Evolutionary conservation across 2,329 filamentous ascomycete species (phyloP).

Genomic region (Neurospora crassa): DNA sequence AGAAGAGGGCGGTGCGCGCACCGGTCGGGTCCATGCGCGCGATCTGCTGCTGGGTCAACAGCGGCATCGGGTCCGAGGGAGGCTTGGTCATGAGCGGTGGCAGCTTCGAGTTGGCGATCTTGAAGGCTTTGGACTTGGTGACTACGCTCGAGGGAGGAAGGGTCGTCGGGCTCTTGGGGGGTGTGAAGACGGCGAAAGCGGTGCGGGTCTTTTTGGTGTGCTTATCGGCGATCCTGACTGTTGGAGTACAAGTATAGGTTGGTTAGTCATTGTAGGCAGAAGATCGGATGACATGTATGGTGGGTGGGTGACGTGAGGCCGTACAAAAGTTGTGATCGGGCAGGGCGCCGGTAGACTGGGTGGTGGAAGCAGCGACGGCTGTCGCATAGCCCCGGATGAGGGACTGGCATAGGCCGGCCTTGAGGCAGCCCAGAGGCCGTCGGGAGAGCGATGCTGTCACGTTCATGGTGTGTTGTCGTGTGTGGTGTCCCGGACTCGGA

Average conservation of each 20-base stretch:
- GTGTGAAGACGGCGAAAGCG: conserved; percentile 40
- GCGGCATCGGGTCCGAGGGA: conserved; percentile 48
- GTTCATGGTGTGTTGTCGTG: conserved; percentile 41
- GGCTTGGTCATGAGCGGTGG: conserved; percentile 8
- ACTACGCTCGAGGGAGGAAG: conserved; percentile 5
- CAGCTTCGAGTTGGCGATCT: conserved; percentile 1
- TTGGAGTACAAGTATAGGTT: neutral
- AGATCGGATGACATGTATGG: neutral
- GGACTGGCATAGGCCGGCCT: conserved; percentile 49
- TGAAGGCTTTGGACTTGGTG: conserved; percentile 5
- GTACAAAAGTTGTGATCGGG: conserved; percentile 19
- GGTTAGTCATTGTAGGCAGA: conserved; percentile 3
- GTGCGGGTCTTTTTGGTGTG: conserved; percentile 25
- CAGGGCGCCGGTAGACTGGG: conserved; percentile 4
- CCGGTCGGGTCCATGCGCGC: conserved; percentile 73
- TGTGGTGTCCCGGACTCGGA: neutral
- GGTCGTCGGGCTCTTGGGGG: conserved; percentile 7
- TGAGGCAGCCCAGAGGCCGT: conserved; percentile 64
- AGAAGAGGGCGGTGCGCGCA: conserved; percentile 73
- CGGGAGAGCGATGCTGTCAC: conserved; percentile 38
- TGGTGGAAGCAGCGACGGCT: conserved; percentile 9
- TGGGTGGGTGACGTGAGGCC: neutral
- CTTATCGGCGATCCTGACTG: conserved; percentile 23
- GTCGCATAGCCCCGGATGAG: conserved; percentile 26
- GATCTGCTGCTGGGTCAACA: conserved; percentile 61